Base-by-base conservation (phyloP, 495 filamentous ascomycete genomes). In the Tuber umbilicatum region DNA sequence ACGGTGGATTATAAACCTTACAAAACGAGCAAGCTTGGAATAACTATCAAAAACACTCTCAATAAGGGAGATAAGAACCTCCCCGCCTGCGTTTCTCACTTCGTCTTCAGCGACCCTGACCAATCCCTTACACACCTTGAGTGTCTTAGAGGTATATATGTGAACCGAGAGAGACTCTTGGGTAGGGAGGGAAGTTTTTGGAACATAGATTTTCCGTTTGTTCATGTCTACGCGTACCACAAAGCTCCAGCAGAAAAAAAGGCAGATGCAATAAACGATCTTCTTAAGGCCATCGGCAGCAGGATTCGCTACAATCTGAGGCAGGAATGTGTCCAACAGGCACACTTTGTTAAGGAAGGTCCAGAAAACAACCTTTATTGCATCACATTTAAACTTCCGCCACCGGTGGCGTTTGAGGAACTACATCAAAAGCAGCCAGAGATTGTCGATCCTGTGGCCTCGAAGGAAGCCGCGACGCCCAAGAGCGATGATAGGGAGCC, bases 41-140 rank as follows among this genome's bases (percentile, higher is more conserved):
- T 7, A 70, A 6, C 17, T 78, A 78, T 74, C 70, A 80, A 76
- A 79, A 55, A 31, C 83, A 23, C 80, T 81, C 73, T 83, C 82
- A 81, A 83, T 7, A 85, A 84, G 14, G 83, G 82, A 37, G 84
- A 84, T 72, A 83, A 87, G 69, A 86, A 86, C 50, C 83, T 88
- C 39, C 92, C 91, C 5, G 87, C 88, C 1, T 87, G 90, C 40
- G 92, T 97, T 82, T 86, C 88, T 38, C 95, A 98, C 85, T 97
- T 93, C 81, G 89, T 98, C 72, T 94, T 99, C 90, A 97, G 55
- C 55, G 55, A 64, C 31, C 55, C 55, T 31, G 27, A 64, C 27
- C 55, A 64, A 64, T 64, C 55, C 55, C 27, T 64, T 64, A 14
- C 3, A 16, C 55, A 64, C 27, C 27, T 64, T 35, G 14, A 6